These are phyloP conservation scores for Trichomonascaceae sp. DNA, from an alignment of 1,139 yeast species.

Conservation along the genomic window DNA sequence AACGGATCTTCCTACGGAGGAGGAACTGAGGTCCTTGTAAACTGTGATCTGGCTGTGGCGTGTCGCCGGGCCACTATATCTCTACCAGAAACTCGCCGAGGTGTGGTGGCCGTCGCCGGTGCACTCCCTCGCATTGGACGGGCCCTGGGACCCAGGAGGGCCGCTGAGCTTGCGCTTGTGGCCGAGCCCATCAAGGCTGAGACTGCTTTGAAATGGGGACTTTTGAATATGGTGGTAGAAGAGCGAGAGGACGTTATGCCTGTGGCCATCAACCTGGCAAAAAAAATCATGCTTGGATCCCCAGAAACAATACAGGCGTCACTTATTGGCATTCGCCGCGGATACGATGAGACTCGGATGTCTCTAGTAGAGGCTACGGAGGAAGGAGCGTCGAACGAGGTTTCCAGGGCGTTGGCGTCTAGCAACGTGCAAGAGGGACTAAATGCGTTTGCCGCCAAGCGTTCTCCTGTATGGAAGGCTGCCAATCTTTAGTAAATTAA, in stretches of 20 bases:
- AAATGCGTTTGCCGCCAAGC: slow-evolving; percentile 17
- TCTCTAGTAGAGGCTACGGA: slow-evolving; percentile 13
- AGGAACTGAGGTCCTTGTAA: slow-evolving; percentile 22
- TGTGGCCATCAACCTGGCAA: slow-evolving; percentile 18
- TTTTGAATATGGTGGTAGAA: slow-evolving; percentile 18
- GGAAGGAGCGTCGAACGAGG: slow-evolving; percentile 11
- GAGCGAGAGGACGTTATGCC: slow-evolving; percentile 15
- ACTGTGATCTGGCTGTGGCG: slow-evolving; percentile 23
- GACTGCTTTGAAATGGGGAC: slow-evolving; percentile 20
- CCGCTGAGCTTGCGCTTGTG: slow-evolving; percentile 20
- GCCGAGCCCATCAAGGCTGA: slow-evolving; percentile 21
- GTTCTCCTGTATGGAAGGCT: slow-evolving; percentile 17
- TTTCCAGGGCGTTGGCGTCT: slow-evolving; percentile 8
- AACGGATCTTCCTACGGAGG: slow-evolving; percentile 24
- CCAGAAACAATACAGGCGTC: slow-evolving; percentile 21
- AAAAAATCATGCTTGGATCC: slow-evolving; percentile 15
- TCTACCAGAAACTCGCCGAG: slow-evolving; percentile 23
- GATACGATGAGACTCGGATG: slow-evolving; percentile 15
- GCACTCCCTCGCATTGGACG: slow-evolving; percentile 22
- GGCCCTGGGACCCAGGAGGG: slow-evolving; percentile 17
- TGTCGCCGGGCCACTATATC: slow-evolving; percentile 15
- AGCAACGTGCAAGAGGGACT: slow-evolving; percentile 17
- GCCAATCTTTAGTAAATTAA: no score
- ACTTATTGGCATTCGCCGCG: slow-evolving; percentile 17
- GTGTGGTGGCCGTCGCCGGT: slow-evolving; percentile 23